Conservation (phyloP, 768 basidiomycete species). For the Rhodotorula paludigena region DNA sequence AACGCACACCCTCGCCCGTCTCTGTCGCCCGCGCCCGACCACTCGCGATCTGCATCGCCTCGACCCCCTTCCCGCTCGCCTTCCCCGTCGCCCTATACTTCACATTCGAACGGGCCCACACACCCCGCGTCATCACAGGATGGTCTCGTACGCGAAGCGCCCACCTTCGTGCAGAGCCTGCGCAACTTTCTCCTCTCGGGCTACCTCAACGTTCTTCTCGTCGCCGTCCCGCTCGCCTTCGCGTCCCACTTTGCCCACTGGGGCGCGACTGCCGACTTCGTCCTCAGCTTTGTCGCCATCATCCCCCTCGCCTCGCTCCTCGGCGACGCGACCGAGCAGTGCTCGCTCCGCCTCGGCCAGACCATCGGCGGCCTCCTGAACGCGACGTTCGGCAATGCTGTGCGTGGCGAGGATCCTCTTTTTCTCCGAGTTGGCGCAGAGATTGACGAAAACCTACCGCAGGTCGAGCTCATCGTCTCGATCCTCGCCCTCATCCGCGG, state of each 20-base stretch:
- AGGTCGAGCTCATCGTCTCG: slow-evolving; percentile 44
- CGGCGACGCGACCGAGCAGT: slow-evolving; percentile 75
- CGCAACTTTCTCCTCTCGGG: slow-evolving; percentile 47
- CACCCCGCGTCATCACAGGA: slow-evolving; percentile 1
- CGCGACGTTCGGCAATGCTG: slow-evolving; percentile 67
- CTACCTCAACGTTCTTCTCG: slow-evolving; percentile 69
- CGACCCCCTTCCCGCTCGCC: background rate
- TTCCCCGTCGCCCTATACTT: background rate
- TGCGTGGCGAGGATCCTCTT: background rate
- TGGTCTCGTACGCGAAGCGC: background rate
- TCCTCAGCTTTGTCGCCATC: slow-evolving; percentile 63
- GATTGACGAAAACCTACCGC: background rate
- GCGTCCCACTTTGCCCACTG: slow-evolving; percentile 62
- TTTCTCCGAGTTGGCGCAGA: background rate
- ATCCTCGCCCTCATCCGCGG: slow-evolving; percentile 74
- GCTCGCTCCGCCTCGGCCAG: slow-evolving; percentile 62
- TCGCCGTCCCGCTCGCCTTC: slow-evolving; percentile 71
- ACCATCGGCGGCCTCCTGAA: slow-evolving; percentile 82
- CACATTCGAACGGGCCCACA: background rate
- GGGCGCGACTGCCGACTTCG: slow-evolving; percentile 49
- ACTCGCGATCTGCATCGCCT: no score
- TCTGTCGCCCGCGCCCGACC: background rate
- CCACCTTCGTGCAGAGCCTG: slow-evolving; percentile 40
- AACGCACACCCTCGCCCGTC: slow-evolving; percentile 18
- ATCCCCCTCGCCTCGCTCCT: slow-evolving; percentile 81